phyloP scores from a whole-genome alignment of 2,329 filamentous ascomycete species.

The Aspergillus oerlinghausenensis region DNA sequence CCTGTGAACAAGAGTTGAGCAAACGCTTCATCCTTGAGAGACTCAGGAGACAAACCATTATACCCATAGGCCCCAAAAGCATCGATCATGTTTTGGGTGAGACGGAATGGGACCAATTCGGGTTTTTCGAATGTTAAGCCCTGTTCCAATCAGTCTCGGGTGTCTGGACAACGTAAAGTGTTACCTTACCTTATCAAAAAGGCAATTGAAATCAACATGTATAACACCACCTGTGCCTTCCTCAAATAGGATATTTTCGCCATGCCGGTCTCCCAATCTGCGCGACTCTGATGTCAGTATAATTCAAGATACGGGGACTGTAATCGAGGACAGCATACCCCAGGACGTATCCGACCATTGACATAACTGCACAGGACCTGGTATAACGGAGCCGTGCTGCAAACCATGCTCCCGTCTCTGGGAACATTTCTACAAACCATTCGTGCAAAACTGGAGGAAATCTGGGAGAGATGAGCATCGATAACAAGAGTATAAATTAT shows the following conservation, averaged over 20 bases:
- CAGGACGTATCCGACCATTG: slow-evolving; percentile 95
- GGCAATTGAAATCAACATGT: slow-evolving; percentile 98
- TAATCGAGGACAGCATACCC: slow-evolving; percentile 41
- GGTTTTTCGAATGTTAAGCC: slow-evolving; percentile 92
- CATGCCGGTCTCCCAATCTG: slow-evolving; percentile 85
- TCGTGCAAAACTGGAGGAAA: slow-evolving; percentile 83
- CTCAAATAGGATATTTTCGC: slow-evolving; percentile 93
- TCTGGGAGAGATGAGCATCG: slow-evolving; percentile 31
- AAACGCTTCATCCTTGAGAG: neutral
- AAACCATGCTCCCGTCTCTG: slow-evolving; percentile 90
- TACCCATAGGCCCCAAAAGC: slow-evolving; percentile 94
- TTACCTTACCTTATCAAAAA: slow-evolving; percentile 74
- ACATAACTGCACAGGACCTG: slow-evolving; percentile 94
- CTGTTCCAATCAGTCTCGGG: slow-evolving; percentile 18
- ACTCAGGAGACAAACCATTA: slow-evolving; percentile 51
- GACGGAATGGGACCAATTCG: slow-evolving; percentile 88
- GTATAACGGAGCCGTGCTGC: slow-evolving; percentile 83
- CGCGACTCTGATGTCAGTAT: slow-evolving; percentile 6
- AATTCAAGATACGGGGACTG: neutral
- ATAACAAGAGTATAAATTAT: neutral
- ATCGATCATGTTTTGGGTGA: slow-evolving; percentile 98
- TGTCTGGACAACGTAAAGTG: neutral
- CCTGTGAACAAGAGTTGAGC: slow-evolving; percentile 35
- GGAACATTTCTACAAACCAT: slow-evolving; percentile 96
- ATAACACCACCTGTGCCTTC: slow-evolving; percentile 90